Evolutionary conservation across 176 grass and related monocot genomes (phyloP), one percentile per base, ranked within the genome.

Genomic region (Oryza meridionalis): DNA sequence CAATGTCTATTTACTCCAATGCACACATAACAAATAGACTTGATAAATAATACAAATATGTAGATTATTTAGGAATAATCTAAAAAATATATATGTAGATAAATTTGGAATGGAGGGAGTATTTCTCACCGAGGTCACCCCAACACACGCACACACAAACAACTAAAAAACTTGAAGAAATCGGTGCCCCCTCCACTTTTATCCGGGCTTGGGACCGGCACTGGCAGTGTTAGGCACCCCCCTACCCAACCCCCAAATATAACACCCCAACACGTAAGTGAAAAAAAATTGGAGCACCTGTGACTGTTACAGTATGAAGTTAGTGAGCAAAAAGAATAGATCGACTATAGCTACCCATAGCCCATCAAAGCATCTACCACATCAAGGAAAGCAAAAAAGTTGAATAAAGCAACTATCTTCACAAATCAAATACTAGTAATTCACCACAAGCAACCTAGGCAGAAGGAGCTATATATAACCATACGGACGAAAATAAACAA

Each of bases 161-260:
- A 31, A 31, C 33, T 35, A 1, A 58, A 7, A 58, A 58, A 58
- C 2, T n/a, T n/a, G 0, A 58, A 21, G 4, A 58, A n/a, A 58
- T n/a, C 2, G 53, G 24, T 83, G 80, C 53, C 24, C 80, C 80
- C 80, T 88, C 86, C 80, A 88, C 86, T 83, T 88, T 74, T 75
- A 64, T 84, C 82, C 77, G 87, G 82, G 87, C 82, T 81, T 89
- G 82, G 82, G 82, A 85, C 82, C 87, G 49, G 82, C 87, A 89
- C 68, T 29, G 87, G 82, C 82, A 84, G 87, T 89, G 76, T 89
- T 89, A 84, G 40, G 38, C 87, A 84, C 75, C 63, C 86, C 86
- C 66, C 47, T 7, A 46, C 10, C 66, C 47, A 4, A 46, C 10
- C 73, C 73, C 80, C 15, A 38, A 37, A 61, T 10, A 31, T 9